Percentiles rank a stretch among this genome's conserved stretches.
phyloP scores from a whole-genome alignment of 257 asterid species.

The Henckelia pumila region DNA sequence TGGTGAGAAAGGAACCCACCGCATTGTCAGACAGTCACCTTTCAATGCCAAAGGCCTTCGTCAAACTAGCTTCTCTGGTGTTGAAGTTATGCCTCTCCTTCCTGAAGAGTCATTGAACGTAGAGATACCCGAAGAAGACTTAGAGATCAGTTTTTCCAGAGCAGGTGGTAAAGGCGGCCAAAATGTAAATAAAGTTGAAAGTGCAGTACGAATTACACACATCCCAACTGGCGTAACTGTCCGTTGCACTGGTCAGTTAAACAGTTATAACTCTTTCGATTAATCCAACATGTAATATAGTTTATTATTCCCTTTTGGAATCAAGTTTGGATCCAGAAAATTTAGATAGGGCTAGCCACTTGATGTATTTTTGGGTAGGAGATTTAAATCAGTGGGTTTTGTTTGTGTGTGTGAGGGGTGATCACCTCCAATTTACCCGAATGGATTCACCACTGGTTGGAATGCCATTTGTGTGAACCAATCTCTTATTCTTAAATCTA shows the following conservation, averaged over 20 bases:
- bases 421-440: not conserved
- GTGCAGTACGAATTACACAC: conserved; percentile 94
- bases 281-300: conserved; percentile 2
- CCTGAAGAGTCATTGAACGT: conserved; percentile 78
- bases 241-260: conserved; percentile 75
- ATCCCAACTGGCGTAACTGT: conserved; percentile 87
- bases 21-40: conserved; percentile 93
- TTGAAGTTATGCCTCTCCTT: conserved; percentile 97
- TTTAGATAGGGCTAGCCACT: not conserved
- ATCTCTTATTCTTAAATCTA: not conserved
- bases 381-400: not conserved
- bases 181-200: conserved; percentile 93
- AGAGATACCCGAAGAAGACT: conserved; percentile 94
- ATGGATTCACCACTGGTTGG: not conserved
- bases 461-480: not conserved
- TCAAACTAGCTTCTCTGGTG: conserved; percentile 97
- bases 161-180: conserved; percentile 99
- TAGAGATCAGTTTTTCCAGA: conserved; percentile 69
- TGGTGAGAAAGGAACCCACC: conserved; percentile 98
- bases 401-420: not conserved
- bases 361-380: not conserved
- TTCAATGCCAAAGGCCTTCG: conserved; percentile 97
- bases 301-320: not conserved
- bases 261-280: conserved; percentile 18
- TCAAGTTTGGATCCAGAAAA: not conserved